phyloP scores from a whole-genome alignment of 441 rosid genomes.

The Brassica balearica region DNA sequence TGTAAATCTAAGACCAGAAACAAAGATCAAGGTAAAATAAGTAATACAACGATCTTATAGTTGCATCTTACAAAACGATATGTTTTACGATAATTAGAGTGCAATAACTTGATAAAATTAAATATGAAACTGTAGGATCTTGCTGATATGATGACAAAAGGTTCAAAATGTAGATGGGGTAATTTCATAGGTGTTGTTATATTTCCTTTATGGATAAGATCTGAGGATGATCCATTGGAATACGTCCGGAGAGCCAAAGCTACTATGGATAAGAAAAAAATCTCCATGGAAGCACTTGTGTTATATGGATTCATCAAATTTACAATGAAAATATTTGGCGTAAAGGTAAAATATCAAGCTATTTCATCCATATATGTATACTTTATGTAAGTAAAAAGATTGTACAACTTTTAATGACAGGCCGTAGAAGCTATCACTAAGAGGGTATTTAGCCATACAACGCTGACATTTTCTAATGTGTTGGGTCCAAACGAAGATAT shows the following conservation, averaged over 20 bases:
- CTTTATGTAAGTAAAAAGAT: background rate
- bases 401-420: background rate
- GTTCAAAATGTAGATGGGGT: constrained; percentile 66
- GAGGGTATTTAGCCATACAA: constrained; percentile 34
- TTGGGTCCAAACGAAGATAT: constrained; percentile 26
- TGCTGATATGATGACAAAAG: constrained; percentile 65
- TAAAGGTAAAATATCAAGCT: constrained; percentile 15
- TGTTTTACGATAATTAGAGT: background rate
- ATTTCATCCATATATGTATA: background rate
- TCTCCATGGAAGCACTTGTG: constrained; percentile 55
- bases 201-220: constrained; percentile 57
- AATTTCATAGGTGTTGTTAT: constrained; percentile 61
- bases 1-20: constrained; percentile 60
- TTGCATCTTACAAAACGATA: background rate
- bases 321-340: constrained; percentile 24
- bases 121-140: constrained; percentile 48
- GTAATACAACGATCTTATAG: background rate
- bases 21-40: constrained; percentile 65
- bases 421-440: constrained; percentile 8
- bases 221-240: constrained; percentile 61
- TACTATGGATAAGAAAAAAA: constrained; percentile 62
- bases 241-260: constrained; percentile 64
- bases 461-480: constrained; percentile 39
- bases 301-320: constrained; percentile 27
- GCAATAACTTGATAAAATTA: background rate